phyloP scores from a whole-genome alignment of 2,329 filamentous ascomycete species.

The Hymenoscyphus occultus region DNA sequence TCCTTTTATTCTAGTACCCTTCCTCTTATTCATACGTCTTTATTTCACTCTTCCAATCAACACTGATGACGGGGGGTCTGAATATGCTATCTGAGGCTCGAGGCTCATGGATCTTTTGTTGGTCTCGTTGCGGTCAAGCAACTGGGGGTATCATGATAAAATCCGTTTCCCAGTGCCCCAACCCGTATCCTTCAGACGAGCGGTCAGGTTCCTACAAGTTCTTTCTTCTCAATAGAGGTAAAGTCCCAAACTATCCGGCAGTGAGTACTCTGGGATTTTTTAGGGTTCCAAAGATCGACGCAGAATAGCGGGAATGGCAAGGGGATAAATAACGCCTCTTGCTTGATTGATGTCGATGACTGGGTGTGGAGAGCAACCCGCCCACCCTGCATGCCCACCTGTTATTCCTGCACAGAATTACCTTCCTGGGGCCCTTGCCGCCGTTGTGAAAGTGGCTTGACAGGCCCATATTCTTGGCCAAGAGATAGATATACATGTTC shows the following conservation, averaged over 20 bases:
- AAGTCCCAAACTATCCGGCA: background rate
- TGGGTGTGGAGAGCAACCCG: background rate
- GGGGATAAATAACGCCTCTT: background rate
- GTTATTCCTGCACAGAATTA: background rate
- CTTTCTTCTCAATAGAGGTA: background rate
- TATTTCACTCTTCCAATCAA: background rate
- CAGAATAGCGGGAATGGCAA: background rate
- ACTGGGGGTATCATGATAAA: background rate
- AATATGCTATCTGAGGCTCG: background rate
- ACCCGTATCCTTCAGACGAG: background rate
- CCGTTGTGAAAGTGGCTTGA: conserved; percentile 1
- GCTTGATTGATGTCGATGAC: background rate
- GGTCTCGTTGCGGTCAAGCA: background rate
- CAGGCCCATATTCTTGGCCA: conserved; percentile 2
- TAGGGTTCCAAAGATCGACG: background rate
- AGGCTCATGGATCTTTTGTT: background rate
- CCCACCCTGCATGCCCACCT: background rate
- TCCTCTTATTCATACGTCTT: background rate
- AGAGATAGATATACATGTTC: background rate
- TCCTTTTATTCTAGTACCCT: background rate
- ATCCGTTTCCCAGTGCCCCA: background rate
- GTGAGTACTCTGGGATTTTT: background rate
- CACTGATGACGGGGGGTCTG: background rate
- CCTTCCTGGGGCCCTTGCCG: background rate
- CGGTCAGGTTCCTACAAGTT: background rate